These are phyloP conservation scores for Chlorella sp. DNA, from an alignment of 139 green algal genomes.

Conservation along the genomic window DNA sequence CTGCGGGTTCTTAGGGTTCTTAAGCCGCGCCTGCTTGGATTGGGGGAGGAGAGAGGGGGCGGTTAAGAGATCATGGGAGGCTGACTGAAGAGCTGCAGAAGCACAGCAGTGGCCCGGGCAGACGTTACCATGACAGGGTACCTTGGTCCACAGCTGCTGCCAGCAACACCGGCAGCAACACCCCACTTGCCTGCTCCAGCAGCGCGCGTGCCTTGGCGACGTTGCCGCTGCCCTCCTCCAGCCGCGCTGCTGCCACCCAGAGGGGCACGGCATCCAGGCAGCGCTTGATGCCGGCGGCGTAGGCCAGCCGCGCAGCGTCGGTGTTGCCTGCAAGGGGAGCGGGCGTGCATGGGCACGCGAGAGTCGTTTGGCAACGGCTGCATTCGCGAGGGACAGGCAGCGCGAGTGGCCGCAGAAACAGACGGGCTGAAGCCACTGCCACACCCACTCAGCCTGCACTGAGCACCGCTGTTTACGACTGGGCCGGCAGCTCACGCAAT, in stretches of 20 bases:
- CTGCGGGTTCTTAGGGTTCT: constrained; percentile 81
- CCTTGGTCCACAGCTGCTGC: no score
- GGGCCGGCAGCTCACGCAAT: no score
- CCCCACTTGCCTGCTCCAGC: constrained; percentile 71
- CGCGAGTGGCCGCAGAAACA: no score
- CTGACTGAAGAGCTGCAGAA: no score
- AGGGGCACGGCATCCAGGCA: constrained; percentile 77
- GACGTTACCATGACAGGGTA: no score
- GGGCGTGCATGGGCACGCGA: not conserved
- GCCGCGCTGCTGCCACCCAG: constrained; percentile 74
- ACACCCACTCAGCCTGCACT: no score
- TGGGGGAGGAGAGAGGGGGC: not conserved
- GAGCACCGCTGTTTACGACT: not conserved
- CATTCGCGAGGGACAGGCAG: not conserved
- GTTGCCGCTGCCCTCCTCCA: constrained; percentile 84
- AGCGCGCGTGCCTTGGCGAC: constrained; percentile 79
- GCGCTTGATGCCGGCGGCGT: constrained; percentile 55
- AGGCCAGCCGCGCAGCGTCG: constrained; percentile 53
- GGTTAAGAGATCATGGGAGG: no score
- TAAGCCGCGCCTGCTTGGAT: constrained; percentile 71
- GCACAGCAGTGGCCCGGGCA: no score
- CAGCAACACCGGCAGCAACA: no score
- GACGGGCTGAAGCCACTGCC: no score
- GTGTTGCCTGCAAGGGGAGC: constrained; percentile 13
- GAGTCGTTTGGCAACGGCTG: not conserved